Conservation (phyloP, 1,139 yeast species). For the Saccharomycopsis crataegensis region DNA sequence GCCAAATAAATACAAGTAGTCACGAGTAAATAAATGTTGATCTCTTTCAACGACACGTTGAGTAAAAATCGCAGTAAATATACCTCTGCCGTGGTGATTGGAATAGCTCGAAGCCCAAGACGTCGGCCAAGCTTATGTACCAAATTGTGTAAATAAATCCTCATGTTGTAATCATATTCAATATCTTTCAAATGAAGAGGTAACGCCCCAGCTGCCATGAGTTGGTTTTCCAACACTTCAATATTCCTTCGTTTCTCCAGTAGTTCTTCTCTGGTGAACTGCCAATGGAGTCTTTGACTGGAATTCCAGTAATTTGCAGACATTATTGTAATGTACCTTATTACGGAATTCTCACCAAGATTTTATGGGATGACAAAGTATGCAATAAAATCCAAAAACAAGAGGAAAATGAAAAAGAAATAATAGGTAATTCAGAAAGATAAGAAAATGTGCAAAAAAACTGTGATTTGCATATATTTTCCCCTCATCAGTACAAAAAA, state of each 20-base stretch:
- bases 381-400: too few relatives aligned
- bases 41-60: constrained; percentile 67
- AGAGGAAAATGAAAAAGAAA: too few relatives aligned
- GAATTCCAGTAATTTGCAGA: constrained; percentile 67
- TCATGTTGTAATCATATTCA: constrained; percentile 52
- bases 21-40: constrained; percentile 71
- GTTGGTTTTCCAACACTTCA: constrained; percentile 29
- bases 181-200: constrained; percentile 37
- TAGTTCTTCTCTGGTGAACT: constrained; percentile 43
- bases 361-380: not conserved
- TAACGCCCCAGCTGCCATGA: constrained; percentile 30
- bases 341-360: not conserved
- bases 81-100: constrained; percentile 83
- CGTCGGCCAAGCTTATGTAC: constrained; percentile 73
- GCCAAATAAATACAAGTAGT: constrained; percentile 86
- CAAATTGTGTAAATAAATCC: constrained; percentile 63
- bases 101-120: constrained; percentile 70
- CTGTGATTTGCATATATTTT: too few relatives aligned
- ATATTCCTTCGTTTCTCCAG: constrained; percentile 32
- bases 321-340: constrained; percentile 29
- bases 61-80: constrained; percentile 71
- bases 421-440: too few relatives aligned
- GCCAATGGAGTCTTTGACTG: constrained; percentile 59
- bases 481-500: too few relatives aligned
- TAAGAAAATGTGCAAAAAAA: too few relatives aligned